Evolutionary conservation across 768 basidiomycete genomes (phyloP).

Genomic region (Tylopilus sp.): DNA sequence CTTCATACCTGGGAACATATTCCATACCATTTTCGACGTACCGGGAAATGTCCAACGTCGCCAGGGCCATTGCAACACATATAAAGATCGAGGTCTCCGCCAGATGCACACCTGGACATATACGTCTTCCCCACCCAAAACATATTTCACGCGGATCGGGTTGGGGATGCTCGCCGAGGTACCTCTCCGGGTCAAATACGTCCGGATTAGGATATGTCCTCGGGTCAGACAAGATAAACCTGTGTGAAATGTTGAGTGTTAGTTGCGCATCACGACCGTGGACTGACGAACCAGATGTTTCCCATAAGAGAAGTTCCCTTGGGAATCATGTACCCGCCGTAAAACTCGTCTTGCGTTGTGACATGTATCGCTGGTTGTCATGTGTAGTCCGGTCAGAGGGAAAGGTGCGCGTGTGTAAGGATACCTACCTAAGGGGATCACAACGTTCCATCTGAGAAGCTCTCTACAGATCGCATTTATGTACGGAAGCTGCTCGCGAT

Average conservation of each 20-base stretch:
- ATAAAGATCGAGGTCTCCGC: conserved; percentile 9
- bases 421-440: background rate
- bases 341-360: conserved; percentile 14
- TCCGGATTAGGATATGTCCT: conserved; percentile 10
- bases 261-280: background rate
- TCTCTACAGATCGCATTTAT: conserved; percentile 17
- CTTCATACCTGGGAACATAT: background rate
- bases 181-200: conserved; percentile 13
- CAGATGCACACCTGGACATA: conserved; percentile 8
- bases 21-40: background rate
- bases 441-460: conserved; percentile 8
- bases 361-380: conserved; percentile 4
- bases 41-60: conserved; percentile 10
- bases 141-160: conserved; percentile 8
- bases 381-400: background rate
- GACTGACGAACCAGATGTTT: conserved; percentile 11
- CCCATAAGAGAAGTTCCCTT: conserved; percentile 13
- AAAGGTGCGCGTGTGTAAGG: background rate
- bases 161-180: conserved; percentile 6
- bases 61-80: conserved; percentile 4
- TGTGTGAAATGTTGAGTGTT: background rate
- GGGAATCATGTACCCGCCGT: conserved; percentile 22
- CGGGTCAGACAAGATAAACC: conserved; percentile 11
- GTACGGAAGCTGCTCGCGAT: conserved; percentile 12
- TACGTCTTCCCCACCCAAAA: conserved; percentile 18